A percentile compares a stretch with the other conserved stretches of the same genome.
Conservation (phyloP, 345 rosid species). For the Bruguiera gymnorhiza region DNA sequence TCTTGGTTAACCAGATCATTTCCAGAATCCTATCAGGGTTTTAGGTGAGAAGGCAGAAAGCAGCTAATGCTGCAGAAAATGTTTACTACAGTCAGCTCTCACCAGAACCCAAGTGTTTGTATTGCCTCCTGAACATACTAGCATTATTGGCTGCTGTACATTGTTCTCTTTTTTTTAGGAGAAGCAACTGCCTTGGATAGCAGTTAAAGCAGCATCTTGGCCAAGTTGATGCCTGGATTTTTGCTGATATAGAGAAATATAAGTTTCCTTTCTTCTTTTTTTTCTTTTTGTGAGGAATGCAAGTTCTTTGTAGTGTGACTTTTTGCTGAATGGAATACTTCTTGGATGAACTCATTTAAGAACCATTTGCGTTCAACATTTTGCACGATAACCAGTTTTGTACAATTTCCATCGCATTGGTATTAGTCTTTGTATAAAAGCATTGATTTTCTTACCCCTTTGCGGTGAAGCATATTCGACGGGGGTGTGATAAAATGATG, state of each 20-base stretch:
- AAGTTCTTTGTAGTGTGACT: no score
- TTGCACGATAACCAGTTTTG: no score
- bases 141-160: conserved; percentile 5
- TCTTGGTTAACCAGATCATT: conserved; percentile 44
- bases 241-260: not conserved
- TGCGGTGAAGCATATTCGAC: no score
- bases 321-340: no score
- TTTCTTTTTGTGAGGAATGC: no score
- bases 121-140: not conserved
- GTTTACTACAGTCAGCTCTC: not conserved
- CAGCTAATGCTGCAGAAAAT: not conserved
- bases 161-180: not conserved
- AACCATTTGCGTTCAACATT: no score
- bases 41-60: conserved; percentile 13
- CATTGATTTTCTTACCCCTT: no score
- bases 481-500: no score
- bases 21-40: conserved; percentile 40
- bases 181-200: not conserved
- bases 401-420: no score
- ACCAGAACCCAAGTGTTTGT: not conserved
- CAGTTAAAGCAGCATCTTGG: not conserved
- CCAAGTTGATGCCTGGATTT: not conserved
- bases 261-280: no score
- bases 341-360: no score
- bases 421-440: no score